Evolutionary conservation across 2,329 filamentous ascomycete species (phyloP), one percentile per base, ranked within the genome.

Genomic region (Didymella sp.): DNA sequence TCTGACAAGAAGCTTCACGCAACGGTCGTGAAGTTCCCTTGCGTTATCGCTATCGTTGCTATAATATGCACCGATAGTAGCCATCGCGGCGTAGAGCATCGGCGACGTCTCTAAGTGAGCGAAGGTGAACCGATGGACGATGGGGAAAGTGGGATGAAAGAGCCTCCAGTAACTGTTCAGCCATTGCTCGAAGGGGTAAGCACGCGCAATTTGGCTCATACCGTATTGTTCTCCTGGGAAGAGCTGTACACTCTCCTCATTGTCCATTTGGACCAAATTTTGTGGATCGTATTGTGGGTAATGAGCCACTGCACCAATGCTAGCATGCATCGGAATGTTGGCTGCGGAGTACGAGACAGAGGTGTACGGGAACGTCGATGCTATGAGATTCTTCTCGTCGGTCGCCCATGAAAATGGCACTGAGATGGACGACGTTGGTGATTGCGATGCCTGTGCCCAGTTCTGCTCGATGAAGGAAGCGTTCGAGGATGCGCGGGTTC

Each of bases 131-230:
- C 70, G 74, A 71, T 80, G 77, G 58, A 81, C 58, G 56, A 81
- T 56, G 54, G 79, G 78, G 69, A 77, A 79, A 62, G 73, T 61
- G 61, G 78, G 76, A 70, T 81, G 78, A 64, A 80, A 76, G 62
- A 72, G 69, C 60, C 71, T 75, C 79, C 79, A 81, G 70, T 76
- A 81, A 64, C 75, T 73, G 56, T 77, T 71, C 60, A 81, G 71
- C 72, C 77, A 78, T 59, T 76, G 70, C 52, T 77, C 67, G 71
- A 67, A 75, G 44, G 70, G 67, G 58, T 71, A 69, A 56, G 63
- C 67, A 63, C 71, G 59, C 56, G 66, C 58, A 48, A 70, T 52
- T 65, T 70, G 69, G 67, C 67, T 69, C 74, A 74, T 76, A 74
- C 73, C 74, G 66, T 75, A 75, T 60, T 66, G 63, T 60, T 76